phyloP scores from a whole-genome alignment of 1,284 basidiomycete species.

The Trametes sp. region DNA sequence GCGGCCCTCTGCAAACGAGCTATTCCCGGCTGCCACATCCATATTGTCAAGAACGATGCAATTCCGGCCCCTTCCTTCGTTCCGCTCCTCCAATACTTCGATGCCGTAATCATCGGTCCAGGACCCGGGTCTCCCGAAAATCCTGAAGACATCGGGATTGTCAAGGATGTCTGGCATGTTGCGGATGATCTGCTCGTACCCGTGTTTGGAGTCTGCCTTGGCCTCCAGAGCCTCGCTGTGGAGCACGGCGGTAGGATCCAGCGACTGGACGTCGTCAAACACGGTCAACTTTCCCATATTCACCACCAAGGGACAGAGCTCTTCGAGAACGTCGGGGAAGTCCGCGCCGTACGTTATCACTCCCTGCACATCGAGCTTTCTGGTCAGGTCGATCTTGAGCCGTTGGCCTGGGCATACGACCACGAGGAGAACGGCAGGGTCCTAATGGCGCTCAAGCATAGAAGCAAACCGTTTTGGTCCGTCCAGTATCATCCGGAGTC shows the following conservation, averaged over 20 bases:
- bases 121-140: constrained; percentile 83
- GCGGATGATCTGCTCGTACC: constrained; percentile 63
- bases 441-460: constrained; percentile 77
- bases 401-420: constrained; percentile 75
- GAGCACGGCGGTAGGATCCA: constrained; percentile 74
- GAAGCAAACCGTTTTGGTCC: constrained; percentile 81
- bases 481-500: constrained; percentile 98
- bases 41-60: constrained; percentile 78
- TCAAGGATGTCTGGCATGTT: constrained; percentile 72
- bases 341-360: constrained; percentile 88
- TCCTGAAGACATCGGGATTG: constrained; percentile 67
- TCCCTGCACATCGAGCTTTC: constrained; percentile 68
- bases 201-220: constrained; percentile 90
- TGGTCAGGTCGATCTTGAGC: constrained; percentile 56
- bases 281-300: constrained; percentile 82
- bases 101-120: constrained; percentile 77
- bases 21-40: constrained; percentile 63
- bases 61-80: constrained; percentile 57
- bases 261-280: constrained; percentile 69
- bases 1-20: constrained; percentile 67
- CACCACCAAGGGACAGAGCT: constrained; percentile 63
- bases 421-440: constrained; percentile 68
- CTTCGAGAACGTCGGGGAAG: constrained; percentile 65
- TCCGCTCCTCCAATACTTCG: constrained; percentile 63
- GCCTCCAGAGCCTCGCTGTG: constrained; percentile 88